Evolutionary conservation across 1,284 basidiomycete genomes (phyloP).

Genomic region (Leccinum subrobustum): DNA sequence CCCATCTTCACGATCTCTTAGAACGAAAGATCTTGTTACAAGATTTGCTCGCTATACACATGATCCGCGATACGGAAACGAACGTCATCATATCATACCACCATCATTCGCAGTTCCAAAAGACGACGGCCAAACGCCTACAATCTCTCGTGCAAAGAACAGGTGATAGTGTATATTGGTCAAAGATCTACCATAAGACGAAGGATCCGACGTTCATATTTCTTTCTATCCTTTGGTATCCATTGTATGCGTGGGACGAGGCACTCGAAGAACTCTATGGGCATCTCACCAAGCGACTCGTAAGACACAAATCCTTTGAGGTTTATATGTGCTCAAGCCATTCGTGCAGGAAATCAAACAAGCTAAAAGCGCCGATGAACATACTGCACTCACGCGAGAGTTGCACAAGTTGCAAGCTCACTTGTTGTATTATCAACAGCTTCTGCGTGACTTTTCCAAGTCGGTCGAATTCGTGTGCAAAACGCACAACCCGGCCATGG

Average conservation of each 20-base stretch:
- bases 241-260: constrained; percentile 59
- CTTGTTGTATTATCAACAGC: constrained; percentile 50
- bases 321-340: not conserved
- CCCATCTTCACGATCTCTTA: constrained; percentile 1
- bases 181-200: constrained; percentile 46
- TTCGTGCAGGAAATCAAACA: constrained; percentile 40
- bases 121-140: constrained; percentile 36
- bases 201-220: constrained; percentile 53
- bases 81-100: constrained; percentile 45
- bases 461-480: constrained; percentile 47
- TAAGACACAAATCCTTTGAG: constrained; percentile 21
- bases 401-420: constrained; percentile 55
- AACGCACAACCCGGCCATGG: constrained; percentile 47
- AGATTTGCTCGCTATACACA: constrained; percentile 42
- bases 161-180: constrained; percentile 51
- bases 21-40: constrained; percentile 29
- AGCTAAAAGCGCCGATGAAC: constrained; percentile 33
- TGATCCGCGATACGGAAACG: constrained; percentile 35
- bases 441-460: constrained; percentile 52
- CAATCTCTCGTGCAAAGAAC: constrained; percentile 37
- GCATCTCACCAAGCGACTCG: constrained; percentile 44
- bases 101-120: constrained; percentile 30
- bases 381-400: constrained; percentile 42
- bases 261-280: constrained; percentile 49
- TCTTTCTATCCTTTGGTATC: constrained; percentile 54